A percentile compares a stretch with the other conserved stretches of the same genome.
phyloP scores from a whole-genome alignment of 208 protist species.

The Leishmania martiniquensis region DNA sequence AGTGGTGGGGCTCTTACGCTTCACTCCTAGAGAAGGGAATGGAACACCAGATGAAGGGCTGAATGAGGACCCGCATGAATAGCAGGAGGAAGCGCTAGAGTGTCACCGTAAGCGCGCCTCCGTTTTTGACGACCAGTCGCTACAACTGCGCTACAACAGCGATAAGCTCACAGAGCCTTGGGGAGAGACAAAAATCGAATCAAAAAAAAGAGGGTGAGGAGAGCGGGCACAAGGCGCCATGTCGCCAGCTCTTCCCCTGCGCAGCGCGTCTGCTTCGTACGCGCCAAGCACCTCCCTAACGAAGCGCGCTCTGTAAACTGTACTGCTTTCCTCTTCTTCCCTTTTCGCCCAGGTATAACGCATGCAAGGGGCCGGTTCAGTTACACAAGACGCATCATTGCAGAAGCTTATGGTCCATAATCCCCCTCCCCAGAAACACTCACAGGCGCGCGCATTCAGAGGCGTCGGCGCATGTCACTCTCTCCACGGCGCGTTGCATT shows the following conservation, averaged over 20 bases:
- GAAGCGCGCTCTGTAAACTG: neutral
- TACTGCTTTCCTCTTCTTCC: neutral
- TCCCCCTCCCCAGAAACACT: too few species aligned
- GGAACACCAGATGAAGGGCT: neutral
- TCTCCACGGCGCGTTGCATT: neutral
- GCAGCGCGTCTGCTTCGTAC: neutral
- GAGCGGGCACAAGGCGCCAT: neutral
- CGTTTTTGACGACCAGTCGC: neutral
- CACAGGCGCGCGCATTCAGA: too few species aligned
- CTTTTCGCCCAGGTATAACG: too few species aligned
- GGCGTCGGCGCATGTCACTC: too few species aligned
- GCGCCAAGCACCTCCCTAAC: neutral
- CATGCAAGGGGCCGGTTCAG: too few species aligned
- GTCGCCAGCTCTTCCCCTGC: neutral
- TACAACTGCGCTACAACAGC: neutral
- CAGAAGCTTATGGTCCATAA: neutral
- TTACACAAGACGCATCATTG: neutral
- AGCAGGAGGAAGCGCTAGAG: neutral
- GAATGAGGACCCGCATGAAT: neutral
- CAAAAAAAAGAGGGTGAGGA: too few species aligned
- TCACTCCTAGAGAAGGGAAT: neutral
- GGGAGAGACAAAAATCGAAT: too few species aligned
- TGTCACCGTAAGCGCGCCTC: too few species aligned
- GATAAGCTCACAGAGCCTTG: too few species aligned
- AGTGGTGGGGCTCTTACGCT: too few species aligned